phyloP scores from a whole-genome alignment of 1,284 basidiomycete species.

The Apiotrichum gamsii region DNA sequence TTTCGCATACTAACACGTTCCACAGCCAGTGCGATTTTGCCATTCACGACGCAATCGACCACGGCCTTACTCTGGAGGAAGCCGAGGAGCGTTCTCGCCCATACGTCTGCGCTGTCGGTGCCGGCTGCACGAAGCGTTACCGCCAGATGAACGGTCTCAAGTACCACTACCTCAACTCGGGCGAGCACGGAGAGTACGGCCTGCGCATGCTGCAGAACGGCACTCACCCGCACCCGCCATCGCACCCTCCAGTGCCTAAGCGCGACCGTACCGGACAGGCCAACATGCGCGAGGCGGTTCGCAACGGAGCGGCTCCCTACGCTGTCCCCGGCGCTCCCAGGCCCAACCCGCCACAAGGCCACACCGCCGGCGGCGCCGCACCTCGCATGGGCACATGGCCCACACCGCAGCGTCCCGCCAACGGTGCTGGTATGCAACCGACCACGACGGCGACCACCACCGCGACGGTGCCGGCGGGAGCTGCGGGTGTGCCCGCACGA shows the following conservation, averaged over 20 bases:
- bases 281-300: slow-evolving; percentile 10
- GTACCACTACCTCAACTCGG: slow-evolving; percentile 95
- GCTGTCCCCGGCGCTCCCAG: slow-evolving; percentile 16
- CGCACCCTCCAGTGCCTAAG: slow-evolving; percentile 23
- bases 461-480: slow-evolving; percentile 15
- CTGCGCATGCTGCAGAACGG: slow-evolving; percentile 76
- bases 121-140: slow-evolving; percentile 80
- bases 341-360: background rate
- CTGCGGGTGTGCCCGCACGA: background rate
- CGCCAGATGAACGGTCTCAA: slow-evolving; percentile 94
- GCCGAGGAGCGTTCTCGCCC: slow-evolving; percentile 73
- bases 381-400: slow-evolving; percentile 28
- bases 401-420: slow-evolving; percentile 1
- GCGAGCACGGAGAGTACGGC: slow-evolving; percentile 85
- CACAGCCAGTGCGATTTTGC: slow-evolving; percentile 79
- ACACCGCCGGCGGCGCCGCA: background rate
- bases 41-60: slow-evolving; percentile 60
- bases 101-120: slow-evolving; percentile 82
- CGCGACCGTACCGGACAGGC: slow-evolving; percentile 12
- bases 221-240: slow-evolving; percentile 54
- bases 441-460: slow-evolving; percentile 6
- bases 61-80: slow-evolving; percentile 70
- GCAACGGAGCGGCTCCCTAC: slow-evolving; percentile 20
- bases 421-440: background rate
- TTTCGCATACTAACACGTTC: slow-evolving; percentile 46